Percentiles rank a stretch among this genome's conserved stretches.
Conservation (phyloP, 768 basidiomycete genomes). For the Chiua virens region DNA sequence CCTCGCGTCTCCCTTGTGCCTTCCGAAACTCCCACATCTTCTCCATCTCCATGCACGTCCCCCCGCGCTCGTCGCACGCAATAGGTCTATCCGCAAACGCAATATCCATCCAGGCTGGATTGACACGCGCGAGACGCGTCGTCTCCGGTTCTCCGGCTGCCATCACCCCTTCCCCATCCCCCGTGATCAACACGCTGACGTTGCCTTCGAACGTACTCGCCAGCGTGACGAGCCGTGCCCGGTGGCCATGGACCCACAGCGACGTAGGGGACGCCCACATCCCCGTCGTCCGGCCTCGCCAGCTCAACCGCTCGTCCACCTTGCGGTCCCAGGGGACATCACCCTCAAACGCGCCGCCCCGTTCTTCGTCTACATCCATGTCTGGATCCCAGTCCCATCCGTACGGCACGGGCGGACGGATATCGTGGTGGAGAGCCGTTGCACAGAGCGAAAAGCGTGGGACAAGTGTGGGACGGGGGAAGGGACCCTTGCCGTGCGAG, state of each 20-base stretch:
- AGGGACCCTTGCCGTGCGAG: conserved; percentile 45
- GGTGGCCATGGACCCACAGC: conserved; percentile 53
- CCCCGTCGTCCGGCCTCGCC: conserved; percentile 78
- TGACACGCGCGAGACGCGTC: conserved; percentile 41
- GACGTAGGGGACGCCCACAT: conserved; percentile 41
- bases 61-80: conserved; percentile 34
- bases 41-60: conserved; percentile 44
- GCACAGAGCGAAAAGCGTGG: conserved; percentile 56
- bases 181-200: conserved; percentile 38
- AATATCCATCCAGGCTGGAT: conserved; percentile 60
- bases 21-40: conserved; percentile 51
- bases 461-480: conserved; percentile 40
- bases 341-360: conserved; percentile 35
- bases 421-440: conserved; percentile 54
- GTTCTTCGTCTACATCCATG: not conserved
- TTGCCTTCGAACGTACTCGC: conserved; percentile 43
- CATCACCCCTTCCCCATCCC: conserved; percentile 13
- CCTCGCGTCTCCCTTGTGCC: conserved; percentile 42
- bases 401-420: conserved; percentile 49
- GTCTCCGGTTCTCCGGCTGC: conserved; percentile 36
- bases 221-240: conserved; percentile 45
- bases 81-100: conserved; percentile 50
- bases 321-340: conserved; percentile 69
- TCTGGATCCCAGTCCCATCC: conserved; percentile 46
- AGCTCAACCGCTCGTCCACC: conserved; percentile 57